These are phyloP conservation scores for Fusarium domesticum DNA, from an alignment of 2,329 filamentous ascomycete species.

Conservation along the genomic window DNA sequence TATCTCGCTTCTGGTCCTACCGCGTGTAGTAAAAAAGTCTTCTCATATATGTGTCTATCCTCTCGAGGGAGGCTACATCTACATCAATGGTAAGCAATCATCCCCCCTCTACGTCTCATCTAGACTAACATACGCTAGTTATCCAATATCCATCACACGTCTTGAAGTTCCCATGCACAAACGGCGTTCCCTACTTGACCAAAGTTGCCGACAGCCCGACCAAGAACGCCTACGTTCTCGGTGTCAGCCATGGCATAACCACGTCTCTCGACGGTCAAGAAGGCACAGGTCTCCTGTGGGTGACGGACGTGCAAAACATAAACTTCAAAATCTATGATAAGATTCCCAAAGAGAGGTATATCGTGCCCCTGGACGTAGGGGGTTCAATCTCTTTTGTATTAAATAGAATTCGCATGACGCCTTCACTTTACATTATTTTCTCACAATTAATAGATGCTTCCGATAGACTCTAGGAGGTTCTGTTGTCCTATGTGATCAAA, in stretches of 20 bases:
- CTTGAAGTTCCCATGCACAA: slow-evolving; percentile 55
- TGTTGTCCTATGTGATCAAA: no score
- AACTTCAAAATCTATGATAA: slow-evolving; percentile 53
- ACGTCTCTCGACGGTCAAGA: slow-evolving; percentile 52
- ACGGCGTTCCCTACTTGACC: slow-evolving; percentile 51
- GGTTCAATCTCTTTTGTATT: no score
- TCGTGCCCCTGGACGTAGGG: no score
- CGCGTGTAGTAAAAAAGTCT: no score
- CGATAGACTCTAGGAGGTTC: no score
- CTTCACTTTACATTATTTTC: no score
- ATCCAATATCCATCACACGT: slow-evolving; percentile 54
- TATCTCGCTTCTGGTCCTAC: no score
- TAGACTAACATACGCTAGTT: slow-evolving; percentile 29
- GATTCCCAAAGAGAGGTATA: slow-evolving; percentile 43
- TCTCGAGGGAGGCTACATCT: slow-evolving; percentile 48
- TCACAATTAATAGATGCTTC: no score
- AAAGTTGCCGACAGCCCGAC: slow-evolving; percentile 50
- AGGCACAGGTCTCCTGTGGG: slow-evolving; percentile 57
- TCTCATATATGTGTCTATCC: slow-evolving; percentile 50
- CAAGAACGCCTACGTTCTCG: slow-evolving; percentile 51
- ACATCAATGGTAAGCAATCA: slow-evolving; percentile 37
- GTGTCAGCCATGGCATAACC: slow-evolving; percentile 55
- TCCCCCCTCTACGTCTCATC: fast-evolving
- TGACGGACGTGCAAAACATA: slow-evolving; percentile 51
- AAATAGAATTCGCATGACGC: no score